Evolutionary conservation across 768 basidiomycete genomes (phyloP).

Genomic region (Naematelia encephala): DNA sequence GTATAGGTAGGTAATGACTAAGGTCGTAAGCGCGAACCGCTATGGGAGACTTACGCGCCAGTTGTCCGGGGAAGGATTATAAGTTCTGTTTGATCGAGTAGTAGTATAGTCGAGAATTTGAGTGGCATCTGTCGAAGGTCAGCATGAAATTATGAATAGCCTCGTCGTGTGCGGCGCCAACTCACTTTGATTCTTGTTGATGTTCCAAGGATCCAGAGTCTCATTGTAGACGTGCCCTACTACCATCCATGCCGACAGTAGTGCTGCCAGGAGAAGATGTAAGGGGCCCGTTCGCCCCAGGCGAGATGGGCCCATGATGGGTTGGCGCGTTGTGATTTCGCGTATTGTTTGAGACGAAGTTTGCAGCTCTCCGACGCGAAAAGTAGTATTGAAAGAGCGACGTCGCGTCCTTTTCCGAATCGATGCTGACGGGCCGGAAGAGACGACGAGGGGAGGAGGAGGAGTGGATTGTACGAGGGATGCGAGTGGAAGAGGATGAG

Average conservation of each 20-base stretch:
- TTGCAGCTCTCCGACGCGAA: background rate
- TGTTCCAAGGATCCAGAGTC: slow-evolving; percentile 49
- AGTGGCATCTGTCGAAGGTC: slow-evolving; percentile 22
- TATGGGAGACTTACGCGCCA: slow-evolving; percentile 60
- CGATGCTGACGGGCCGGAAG: too few relatives aligned
- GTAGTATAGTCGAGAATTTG: slow-evolving; percentile 63
- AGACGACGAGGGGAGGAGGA: background rate
- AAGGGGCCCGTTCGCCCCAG: background rate
- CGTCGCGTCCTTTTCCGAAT: background rate
- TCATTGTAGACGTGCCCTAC: slow-evolving; percentile 40
- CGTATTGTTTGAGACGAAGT: background rate
- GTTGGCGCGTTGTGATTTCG: background rate
- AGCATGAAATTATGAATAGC: background rate
- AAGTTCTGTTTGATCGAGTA: slow-evolving; percentile 62
- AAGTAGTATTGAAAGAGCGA: background rate
- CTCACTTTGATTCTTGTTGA: slow-evolving; percentile 49
- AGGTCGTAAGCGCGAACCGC: background rate
- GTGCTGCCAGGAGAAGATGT: background rate
- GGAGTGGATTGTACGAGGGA: too few relatives aligned
- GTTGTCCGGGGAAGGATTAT: slow-evolving; percentile 75
- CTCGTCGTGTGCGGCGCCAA: slow-evolving; percentile 1
- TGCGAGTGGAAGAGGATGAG: background rate
- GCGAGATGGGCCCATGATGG: background rate
- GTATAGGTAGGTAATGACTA: slow-evolving; percentile 49
- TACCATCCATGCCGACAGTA: background rate